Base-by-base conservation (phyloP, 179 eudicot genomes). In the Spinacia oleracea region DNA sequence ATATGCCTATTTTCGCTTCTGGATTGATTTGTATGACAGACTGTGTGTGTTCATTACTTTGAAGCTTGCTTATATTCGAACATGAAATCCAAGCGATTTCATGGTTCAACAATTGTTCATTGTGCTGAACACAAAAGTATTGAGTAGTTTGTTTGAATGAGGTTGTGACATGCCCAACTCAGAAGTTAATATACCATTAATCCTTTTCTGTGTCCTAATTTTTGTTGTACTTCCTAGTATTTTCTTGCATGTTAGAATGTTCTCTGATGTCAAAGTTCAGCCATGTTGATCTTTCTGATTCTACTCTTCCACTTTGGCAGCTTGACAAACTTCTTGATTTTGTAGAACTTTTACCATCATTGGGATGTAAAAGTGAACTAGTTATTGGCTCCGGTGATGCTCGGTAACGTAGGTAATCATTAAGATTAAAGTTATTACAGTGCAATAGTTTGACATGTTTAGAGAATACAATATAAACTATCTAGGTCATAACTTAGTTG, bases 1-100 rank as follows among this genome's bases (percentile, higher is more conserved):
- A 64, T n/a, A 59, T 38, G 76, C 79, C 62, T 80, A 76, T 64
- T 80, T 80, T 46, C 79, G 76, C 31, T 50, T 70, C 29, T 80
- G 79, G 76, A 46, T 1, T 69, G 53, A 15, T 32, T 63, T 27
- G 21, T 80, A 75, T 69, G 83, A 80, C 76, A 80, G 32, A 42
- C 23, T 80, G n/a, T 74, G 11, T 46, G 75, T 79, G 56, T 14
- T 75, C 31, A 38, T 68, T 58, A 46, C 73, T 66, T 48, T 53
- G 63, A 38, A 3, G 73, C 7, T 74, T 29, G 74, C 38, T 45
- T 40, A 34, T 27, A 4, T 64, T 25, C 64, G 14, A 51, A 64
- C 73, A 51, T 27, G 46, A 10, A 10, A 23, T 7, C 12, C 50
- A 38, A 23, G 73, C n/a, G 67, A 63, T 8, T 63, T 63, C 23